Conservation (phyloP, 2,329 filamentous ascomycete genomes). For the Penicillium sp. region DNA sequence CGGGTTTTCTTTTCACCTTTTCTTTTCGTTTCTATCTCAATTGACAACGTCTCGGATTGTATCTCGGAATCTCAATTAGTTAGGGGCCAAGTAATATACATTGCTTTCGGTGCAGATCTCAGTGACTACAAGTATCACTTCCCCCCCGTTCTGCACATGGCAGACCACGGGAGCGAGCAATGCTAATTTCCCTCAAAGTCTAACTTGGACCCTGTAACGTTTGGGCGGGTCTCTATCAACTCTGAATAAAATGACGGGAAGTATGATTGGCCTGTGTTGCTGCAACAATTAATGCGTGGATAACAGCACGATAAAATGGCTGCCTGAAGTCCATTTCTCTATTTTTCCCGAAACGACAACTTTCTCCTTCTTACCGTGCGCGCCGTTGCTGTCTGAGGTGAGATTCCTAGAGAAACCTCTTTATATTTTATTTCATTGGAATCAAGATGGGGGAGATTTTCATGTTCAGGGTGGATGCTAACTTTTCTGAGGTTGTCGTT, state of each 20-base stretch:
- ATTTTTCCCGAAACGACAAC: not conserved
- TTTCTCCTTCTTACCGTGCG: not conserved
- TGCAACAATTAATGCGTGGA: not conserved
- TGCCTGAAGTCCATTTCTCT: conserved; percentile 10
- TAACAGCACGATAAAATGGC: conserved; percentile 4
- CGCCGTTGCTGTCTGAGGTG: not conserved
- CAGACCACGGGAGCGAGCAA: not conserved
- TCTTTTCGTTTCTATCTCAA: not conserved
- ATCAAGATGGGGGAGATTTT: not conserved
- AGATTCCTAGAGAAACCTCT: not conserved
- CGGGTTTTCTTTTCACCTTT: not conserved
- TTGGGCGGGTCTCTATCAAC: conserved; percentile 3
- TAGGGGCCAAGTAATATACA: not conserved
- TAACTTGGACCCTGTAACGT: conserved; percentile 11
- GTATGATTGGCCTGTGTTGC: not conserved
- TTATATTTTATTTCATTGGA: not conserved
- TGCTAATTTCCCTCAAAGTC: not conserved
- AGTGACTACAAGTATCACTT: no score
- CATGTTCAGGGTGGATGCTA: not conserved
- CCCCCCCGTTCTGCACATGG: not conserved
- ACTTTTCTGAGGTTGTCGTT: not conserved
- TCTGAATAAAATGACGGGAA: not conserved
- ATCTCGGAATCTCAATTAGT: not conserved
- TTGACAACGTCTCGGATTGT: not conserved
- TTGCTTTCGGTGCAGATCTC: not conserved